Percentiles rank a stretch among this genome's conserved stretches.
These are phyloP conservation scores for Sclerotiophoma versabilis DNA, from an alignment of 2,329 filamentous ascomycete genomes.

Conservation along the genomic window DNA sequence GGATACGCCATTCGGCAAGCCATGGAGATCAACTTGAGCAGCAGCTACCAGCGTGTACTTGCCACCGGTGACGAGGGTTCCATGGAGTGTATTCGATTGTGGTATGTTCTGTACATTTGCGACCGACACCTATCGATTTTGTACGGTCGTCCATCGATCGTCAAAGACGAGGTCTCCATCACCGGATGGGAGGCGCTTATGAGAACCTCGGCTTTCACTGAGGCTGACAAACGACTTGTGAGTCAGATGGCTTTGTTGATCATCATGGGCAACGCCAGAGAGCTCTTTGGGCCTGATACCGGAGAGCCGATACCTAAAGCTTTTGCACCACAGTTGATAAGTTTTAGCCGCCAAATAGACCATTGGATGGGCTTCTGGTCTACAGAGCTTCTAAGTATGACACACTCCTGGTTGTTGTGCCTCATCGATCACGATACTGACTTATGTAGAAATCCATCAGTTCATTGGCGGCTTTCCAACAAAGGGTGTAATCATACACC, in stretches of 20 bases:
- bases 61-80: slow-evolving; percentile 53
- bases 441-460: slow-evolving; percentile 51
- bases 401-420: slow-evolving; percentile 18
- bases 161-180: slow-evolving; percentile 65
- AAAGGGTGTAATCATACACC: slow-evolving; percentile 60
- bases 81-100: slow-evolving; percentile 63
- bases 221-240: slow-evolving; percentile 63
- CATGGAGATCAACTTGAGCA: slow-evolving; percentile 57
- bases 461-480: slow-evolving; percentile 59
- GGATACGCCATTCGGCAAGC: slow-evolving; percentile 61
- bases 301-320: slow-evolving; percentile 60
- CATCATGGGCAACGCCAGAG: slow-evolving; percentile 63
- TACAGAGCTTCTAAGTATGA: slow-evolving; percentile 52
- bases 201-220: slow-evolving; percentile 59
- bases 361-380: slow-evolving; percentile 61
- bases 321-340: slow-evolving; percentile 60
- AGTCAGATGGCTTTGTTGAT: slow-evolving; percentile 66
- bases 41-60: slow-evolving; percentile 53
- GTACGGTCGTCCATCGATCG: slow-evolving; percentile 65
- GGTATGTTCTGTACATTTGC: slow-evolving; percentile 67
- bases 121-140: slow-evolving; percentile 71
- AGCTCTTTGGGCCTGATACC: slow-evolving; percentile 64
- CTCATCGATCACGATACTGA: slow-evolving; percentile 12
- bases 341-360: slow-evolving; percentile 53
- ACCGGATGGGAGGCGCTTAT: slow-evolving; percentile 65